Evolutionary conservation across 495 filamentous ascomycete genomes (phyloP).

Genomic region (Neurospora discreta): DNA sequence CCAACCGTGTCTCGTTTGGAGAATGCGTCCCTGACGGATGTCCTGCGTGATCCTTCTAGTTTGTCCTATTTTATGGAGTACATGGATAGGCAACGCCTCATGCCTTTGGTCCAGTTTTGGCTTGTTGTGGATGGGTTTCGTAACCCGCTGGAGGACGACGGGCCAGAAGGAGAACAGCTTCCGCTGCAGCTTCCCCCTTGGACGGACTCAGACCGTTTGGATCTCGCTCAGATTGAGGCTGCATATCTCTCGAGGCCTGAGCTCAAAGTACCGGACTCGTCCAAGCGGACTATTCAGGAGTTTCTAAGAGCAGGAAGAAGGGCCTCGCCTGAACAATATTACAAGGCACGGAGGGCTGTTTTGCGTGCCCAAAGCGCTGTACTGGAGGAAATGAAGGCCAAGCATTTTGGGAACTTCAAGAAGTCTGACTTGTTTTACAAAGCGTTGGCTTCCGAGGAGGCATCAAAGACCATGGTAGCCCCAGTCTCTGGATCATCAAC

Average conservation of each 20-base stretch:
- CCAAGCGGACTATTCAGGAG: constrained; percentile 54
- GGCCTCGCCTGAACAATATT: constrained; percentile 72
- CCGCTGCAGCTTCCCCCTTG: constrained; percentile 55
- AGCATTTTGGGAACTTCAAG: constrained; percentile 75
- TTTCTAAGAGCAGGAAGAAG: constrained; percentile 68
- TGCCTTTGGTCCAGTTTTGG: constrained; percentile 95
- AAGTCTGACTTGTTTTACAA: constrained; percentile 92
- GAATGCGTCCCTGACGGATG: constrained; percentile 63
- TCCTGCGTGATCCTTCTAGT: constrained; percentile 78
- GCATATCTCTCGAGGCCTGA: constrained; percentile 76
- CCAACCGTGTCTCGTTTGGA: constrained; percentile 47
- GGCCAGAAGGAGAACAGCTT: constrained; percentile 52
- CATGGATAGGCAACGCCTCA: constrained; percentile 84
- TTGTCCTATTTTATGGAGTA: constrained; percentile 99
- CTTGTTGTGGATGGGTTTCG: constrained; percentile 94
- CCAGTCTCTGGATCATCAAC: not conserved
- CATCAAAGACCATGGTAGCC: constrained; percentile 34
- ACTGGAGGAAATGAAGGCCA: constrained; percentile 69
- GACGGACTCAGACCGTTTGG: constrained; percentile 75
- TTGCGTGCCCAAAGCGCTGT: constrained; percentile 72
- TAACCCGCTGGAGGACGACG: constrained; percentile 89
- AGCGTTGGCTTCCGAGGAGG: constrained; percentile 81
- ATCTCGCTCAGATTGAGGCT: constrained; percentile 82
- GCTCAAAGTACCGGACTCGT: constrained; percentile 59
- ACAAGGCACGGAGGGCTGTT: constrained; percentile 69